These are phyloP conservation scores for Naganishia vishniacii DNA, from an alignment of 768 basidiomycete genomes.

Conservation along the genomic window DNA sequence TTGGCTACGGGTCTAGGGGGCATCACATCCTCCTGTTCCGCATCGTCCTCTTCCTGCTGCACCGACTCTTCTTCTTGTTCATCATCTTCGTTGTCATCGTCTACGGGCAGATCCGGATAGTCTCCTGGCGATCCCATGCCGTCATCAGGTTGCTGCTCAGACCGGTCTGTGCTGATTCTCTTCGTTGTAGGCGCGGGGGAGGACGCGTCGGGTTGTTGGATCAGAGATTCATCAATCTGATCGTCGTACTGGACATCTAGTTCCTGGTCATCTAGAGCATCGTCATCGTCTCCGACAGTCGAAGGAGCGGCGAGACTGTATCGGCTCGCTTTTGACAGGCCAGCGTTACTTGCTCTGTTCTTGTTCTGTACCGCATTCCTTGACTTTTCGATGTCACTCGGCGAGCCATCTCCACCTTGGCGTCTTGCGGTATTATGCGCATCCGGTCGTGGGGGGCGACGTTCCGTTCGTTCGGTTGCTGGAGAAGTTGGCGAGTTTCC, in stretches of 20 bases:
- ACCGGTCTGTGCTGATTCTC: slow-evolving; percentile 2
- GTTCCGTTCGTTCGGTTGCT: neutral
- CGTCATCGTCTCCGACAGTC: slow-evolving; percentile 19
- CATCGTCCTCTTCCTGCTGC: slow-evolving; percentile 26
- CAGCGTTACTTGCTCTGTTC: slow-evolving; percentile 4
- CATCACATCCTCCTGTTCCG: slow-evolving; percentile 19
- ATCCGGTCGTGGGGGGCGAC: neutral
- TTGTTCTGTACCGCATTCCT: slow-evolving; percentile 19
- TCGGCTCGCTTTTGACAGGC: slow-evolving; percentile 22
- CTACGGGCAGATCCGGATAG: neutral
- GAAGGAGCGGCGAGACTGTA: slow-evolving; percentile 14
- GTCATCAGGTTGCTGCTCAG: slow-evolving; percentile 25
- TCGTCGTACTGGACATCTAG: slow-evolving; percentile 12
- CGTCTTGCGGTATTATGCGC: neutral
- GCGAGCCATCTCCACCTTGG: neutral
- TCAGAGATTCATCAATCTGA: slow-evolving; percentile 13
- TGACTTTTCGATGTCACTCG: neutral
- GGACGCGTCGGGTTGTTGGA: slow-evolving; percentile 8
- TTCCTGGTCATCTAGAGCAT: slow-evolving; percentile 19
- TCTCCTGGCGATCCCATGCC: neutral
- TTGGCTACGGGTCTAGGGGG: slow-evolving; percentile 25
- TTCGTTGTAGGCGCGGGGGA: neutral
- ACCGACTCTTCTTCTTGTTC: slow-evolving; percentile 21
- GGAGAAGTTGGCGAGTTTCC: neutral
- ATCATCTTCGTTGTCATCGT: slow-evolving; percentile 1